These are phyloP conservation scores for Starmerella tilneyi DNA, from an alignment of 805 yeast species.

Conservation along the genomic window DNA sequence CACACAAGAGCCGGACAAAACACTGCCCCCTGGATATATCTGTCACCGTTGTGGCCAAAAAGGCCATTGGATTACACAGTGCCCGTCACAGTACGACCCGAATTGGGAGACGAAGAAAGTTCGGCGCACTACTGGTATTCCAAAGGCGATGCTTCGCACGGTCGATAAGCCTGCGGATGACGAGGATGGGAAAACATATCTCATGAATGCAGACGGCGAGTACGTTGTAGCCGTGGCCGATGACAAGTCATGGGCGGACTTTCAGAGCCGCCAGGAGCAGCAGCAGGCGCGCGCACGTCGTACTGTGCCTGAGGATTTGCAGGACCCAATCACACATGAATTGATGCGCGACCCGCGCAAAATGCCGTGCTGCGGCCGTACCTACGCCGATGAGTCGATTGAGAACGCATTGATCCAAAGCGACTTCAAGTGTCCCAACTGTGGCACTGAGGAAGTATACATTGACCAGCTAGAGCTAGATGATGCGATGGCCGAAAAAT, in stretches of 20 bases:
- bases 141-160: slow-evolving; percentile 79
- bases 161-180: slow-evolving; percentile 64
- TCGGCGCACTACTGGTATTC: slow-evolving; percentile 93
- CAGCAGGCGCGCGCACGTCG: slow-evolving; percentile 37
- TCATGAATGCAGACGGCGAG: slow-evolving; percentile 91
- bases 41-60: slow-evolving; percentile 95
- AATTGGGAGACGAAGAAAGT: slow-evolving; percentile 87
- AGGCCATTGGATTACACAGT: slow-evolving; percentile 91
- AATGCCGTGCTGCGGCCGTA: slow-evolving; percentile 67
- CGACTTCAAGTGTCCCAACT: slow-evolving; percentile 86
- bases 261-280: slow-evolving; percentile 54
- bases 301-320: slow-evolving; percentile 45
- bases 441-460: slow-evolving; percentile 61
- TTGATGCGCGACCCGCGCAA: slow-evolving; percentile 61
- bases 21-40: slow-evolving; percentile 89
- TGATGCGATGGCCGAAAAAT: slow-evolving; percentile 45
- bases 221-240: slow-evolving; percentile 96
- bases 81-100: slow-evolving; percentile 91
- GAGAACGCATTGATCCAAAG: slow-evolving; percentile 61
- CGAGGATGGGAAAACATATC: slow-evolving; percentile 43
- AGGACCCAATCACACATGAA: slow-evolving; percentile 61
- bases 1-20: slow-evolving; percentile 42
- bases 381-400: slow-evolving; percentile 50
- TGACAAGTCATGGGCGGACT: slow-evolving; percentile 76
- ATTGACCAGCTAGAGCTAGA: slow-evolving; percentile 63